Evolutionary conservation across 768 basidiomycete genomes (phyloP).

Genomic region (Strobilomyces dryophilus): DNA sequence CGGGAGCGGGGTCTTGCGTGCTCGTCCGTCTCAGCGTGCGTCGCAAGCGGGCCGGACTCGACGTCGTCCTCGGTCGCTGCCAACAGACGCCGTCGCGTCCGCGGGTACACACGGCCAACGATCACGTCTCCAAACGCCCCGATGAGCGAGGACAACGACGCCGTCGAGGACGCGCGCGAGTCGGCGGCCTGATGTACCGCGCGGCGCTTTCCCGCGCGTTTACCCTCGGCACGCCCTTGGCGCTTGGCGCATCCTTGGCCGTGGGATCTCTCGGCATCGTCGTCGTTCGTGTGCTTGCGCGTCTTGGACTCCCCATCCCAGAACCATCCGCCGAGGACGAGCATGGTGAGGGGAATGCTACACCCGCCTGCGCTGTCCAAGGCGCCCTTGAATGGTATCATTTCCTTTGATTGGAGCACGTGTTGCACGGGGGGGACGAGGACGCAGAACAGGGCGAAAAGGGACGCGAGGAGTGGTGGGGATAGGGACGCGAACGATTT

Average conservation of each 20-base stretch:
- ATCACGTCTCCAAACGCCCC: slow-evolving; percentile 17
- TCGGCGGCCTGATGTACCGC: neutral
- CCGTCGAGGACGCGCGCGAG: slow-evolving; percentile 12
- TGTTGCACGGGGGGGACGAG: slow-evolving; percentile 73
- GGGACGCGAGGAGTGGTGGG: slow-evolving; percentile 78
- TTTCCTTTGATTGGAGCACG: slow-evolving; percentile 51
- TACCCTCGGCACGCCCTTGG: slow-evolving; percentile 8
- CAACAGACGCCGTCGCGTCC: neutral
- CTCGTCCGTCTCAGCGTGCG: slow-evolving; percentile 5
- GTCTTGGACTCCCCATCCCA: slow-evolving; percentile 36
- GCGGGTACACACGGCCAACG: slow-evolving; percentile 6
- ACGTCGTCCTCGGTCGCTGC: neutral
- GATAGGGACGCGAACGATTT: slow-evolving; percentile 66
- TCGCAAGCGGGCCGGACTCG: slow-evolving; percentile 6
- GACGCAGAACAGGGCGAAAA: slow-evolving; percentile 73
- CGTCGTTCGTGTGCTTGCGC: neutral
- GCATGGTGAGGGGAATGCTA: slow-evolving; percentile 82
- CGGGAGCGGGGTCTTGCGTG: neutral
- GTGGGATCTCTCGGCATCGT: neutral
- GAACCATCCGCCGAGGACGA: slow-evolving; percentile 94
- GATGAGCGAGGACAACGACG: slow-evolving; percentile 20
- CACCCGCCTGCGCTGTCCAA: slow-evolving; percentile 67
- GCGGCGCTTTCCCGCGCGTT: neutral
- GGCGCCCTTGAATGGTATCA: slow-evolving; percentile 66
- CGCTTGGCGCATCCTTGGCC: neutral